Percentiles rank a stretch among this genome's conserved stretches.
Evolutionary conservation across 441 rosid genomes (phyloP).

Genomic region (Aquilaria agallochum): DNA sequence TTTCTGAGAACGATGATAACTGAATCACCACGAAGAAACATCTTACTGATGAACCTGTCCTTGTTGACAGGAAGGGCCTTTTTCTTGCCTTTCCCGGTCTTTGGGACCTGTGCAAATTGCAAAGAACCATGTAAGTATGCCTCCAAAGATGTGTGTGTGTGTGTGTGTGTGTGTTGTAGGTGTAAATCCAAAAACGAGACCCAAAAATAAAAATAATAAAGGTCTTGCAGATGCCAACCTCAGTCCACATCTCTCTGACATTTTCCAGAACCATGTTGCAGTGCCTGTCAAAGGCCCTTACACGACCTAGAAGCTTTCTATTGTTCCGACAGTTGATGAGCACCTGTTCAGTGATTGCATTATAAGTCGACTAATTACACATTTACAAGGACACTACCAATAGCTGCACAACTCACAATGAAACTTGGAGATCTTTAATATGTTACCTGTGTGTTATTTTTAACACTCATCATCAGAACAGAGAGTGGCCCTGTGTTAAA

Average conservation of each 20-base stretch:
- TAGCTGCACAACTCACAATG: background rate
- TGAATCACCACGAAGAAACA: constrained; percentile 97
- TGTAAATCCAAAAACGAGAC: background rate
- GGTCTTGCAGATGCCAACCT: constrained; percentile 34
- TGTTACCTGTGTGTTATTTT: constrained; percentile 82
- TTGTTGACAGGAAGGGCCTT: constrained; percentile 90
- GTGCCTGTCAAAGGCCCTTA: constrained; percentile 92
- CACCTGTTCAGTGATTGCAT: constrained; percentile 34
- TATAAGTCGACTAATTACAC: background rate
- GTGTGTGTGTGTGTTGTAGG: background rate
- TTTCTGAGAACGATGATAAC: constrained; percentile 93
- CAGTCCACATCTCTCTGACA: constrained; percentile 98
- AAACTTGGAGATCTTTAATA: background rate
- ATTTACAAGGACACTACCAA: background rate
- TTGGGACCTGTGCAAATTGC: constrained; percentile 51
- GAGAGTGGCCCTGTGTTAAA: constrained; percentile 93
- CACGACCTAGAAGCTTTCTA: constrained; percentile 90
- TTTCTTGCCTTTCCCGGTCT: constrained; percentile 96
- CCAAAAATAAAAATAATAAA: background rate
- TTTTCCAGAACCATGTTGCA: constrained; percentile 99
- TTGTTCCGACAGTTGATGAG: constrained; percentile 96
- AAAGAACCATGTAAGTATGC: background rate
- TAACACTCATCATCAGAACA: constrained; percentile 93
- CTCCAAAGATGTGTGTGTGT: background rate
- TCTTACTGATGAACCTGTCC: constrained; percentile 91